A percentile compares a stretch with the other conserved stretches of the same genome.
Evolutionary conservation across 2,329 filamentous ascomycete species (phyloP).

Genomic region (Emmonsiellopsis sp.): DNA sequence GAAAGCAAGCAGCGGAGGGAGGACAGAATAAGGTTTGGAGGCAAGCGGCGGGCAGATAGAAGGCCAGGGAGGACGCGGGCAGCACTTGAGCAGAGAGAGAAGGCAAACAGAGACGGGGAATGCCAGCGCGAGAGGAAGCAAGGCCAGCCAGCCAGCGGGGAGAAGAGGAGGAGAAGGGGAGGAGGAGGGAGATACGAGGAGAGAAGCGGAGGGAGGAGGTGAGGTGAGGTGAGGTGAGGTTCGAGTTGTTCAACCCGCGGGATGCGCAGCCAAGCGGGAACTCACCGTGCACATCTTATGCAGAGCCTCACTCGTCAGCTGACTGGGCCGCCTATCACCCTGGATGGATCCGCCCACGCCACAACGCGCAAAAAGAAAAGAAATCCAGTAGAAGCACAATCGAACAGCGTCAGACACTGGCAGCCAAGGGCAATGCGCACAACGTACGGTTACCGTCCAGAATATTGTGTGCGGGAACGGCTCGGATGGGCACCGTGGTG

Average conservation of each 20-base stretch:
- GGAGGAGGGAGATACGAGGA: neutral
- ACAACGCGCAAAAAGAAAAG: too few species aligned
- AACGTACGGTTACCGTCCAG: too few species aligned
- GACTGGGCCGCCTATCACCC: neutral
- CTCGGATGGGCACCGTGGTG: too few species aligned
- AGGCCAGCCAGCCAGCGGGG: neutral
- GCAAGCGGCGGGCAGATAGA: neutral
- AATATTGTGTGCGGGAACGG: too few species aligned
- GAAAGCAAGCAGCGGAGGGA: too few species aligned
- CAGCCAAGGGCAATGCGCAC: too few species aligned
- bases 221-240: neutral
- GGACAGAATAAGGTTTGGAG: neutral
- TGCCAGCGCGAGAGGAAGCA: too few species aligned
- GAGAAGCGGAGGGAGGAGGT: neutral
- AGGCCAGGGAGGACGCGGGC: neutral
- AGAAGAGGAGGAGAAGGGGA: neutral
- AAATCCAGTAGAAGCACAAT: too few species aligned
- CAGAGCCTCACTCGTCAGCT: constrained; percentile 7
- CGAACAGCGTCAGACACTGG: too few species aligned
- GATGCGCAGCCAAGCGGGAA: neutral
- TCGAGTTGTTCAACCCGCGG: neutral
- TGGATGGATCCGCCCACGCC: too few species aligned
- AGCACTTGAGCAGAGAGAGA: neutral
- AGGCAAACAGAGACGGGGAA: neutral
- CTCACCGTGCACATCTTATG: constrained; percentile 3